Conservation (phyloP, 192 early-diverging fungal genomes). For the Paraglomus brasilianum region DNA sequence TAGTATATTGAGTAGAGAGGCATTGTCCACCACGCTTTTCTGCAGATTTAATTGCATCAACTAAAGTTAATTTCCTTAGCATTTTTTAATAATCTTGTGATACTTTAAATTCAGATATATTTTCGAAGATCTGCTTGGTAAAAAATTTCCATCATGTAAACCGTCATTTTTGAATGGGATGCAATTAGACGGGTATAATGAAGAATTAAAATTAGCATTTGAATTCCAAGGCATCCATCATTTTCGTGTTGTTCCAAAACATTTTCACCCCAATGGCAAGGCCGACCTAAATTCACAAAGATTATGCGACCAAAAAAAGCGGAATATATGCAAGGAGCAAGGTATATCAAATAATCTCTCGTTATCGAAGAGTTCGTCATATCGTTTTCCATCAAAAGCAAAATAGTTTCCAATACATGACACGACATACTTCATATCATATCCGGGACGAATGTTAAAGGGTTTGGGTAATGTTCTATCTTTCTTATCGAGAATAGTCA, state of each 20-base stretch:
- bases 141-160: slow-evolving; percentile 22
- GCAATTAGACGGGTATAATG: slow-evolving; percentile 13
- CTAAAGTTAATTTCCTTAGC: slow-evolving; percentile 13
- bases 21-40: slow-evolving; percentile 11
- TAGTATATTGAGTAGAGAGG: slow-evolving; percentile 26
- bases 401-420: background rate
- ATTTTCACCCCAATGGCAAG: too few relatives aligned
- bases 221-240: slow-evolving; percentile 15
- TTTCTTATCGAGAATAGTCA: slow-evolving; percentile 12
- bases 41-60: slow-evolving; percentile 6
- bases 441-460: slow-evolving; percentile 1
- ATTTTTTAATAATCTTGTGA: slow-evolving; percentile 19
- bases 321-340: slow-evolving; percentile 13
- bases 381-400: slow-evolving; percentile 13
- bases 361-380: background rate
- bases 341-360: slow-evolving; percentile 7
- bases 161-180: background rate
- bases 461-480: background rate
- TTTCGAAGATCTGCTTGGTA: slow-evolving; percentile 10
- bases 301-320: background rate
- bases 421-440: slow-evolving; percentile 11
- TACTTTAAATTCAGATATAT: slow-evolving; percentile 24
- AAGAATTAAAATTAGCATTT: slow-evolving; percentile 18
- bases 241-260: too few relatives aligned
- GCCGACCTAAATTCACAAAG: background rate